Evolutionary conservation across 352 stramenopile genomes (phyloP).

Genomic region (Globisporangium viniferum): DNA sequence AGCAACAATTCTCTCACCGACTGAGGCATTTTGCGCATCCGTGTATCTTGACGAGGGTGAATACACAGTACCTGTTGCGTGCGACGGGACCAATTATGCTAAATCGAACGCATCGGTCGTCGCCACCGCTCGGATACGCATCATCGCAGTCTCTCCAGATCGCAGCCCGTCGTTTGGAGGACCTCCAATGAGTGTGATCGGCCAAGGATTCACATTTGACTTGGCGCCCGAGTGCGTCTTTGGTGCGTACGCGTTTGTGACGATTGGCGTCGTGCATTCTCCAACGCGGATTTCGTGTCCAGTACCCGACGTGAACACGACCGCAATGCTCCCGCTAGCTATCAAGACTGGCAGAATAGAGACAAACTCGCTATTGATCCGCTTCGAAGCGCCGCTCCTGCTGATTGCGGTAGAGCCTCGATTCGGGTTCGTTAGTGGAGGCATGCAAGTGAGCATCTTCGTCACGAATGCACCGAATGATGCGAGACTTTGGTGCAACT

Average conservation of each 20-base stretch:
- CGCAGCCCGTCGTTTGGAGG: conserved; percentile 21
- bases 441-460: conserved; percentile 21
- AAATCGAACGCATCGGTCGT: conserved; percentile 17
- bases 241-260: conserved; percentile 7
- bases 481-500: conserved; percentile 25
- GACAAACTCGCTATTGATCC: conserved; percentile 36
- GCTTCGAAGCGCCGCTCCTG: conserved; percentile 27
- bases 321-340: conserved; percentile 20
- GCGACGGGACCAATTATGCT: conserved; percentile 36
- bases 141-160: conserved; percentile 22
- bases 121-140: conserved; percentile 17
- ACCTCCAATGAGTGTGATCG: conserved; percentile 23
- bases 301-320: conserved; percentile 19
- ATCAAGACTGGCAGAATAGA: conserved; percentile 8
- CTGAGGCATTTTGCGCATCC: conserved; percentile 17
- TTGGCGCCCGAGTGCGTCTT: conserved; percentile 23
- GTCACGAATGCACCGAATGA: conserved; percentile 9
- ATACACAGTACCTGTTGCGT: conserved; percentile 33
- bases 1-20: conserved; percentile 27
- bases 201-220: conserved; percentile 17
- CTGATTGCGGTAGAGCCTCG: conserved; percentile 18
- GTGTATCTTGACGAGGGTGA: conserved; percentile 11
- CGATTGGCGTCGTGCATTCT: conserved; percentile 12
- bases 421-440: conserved; percentile 31
- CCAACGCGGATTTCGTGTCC: conserved; percentile 11